Evolutionary conservation across 2,329 filamentous ascomycete genomes (phyloP).

Genomic region (Pezicula neosporulosa): DNA sequence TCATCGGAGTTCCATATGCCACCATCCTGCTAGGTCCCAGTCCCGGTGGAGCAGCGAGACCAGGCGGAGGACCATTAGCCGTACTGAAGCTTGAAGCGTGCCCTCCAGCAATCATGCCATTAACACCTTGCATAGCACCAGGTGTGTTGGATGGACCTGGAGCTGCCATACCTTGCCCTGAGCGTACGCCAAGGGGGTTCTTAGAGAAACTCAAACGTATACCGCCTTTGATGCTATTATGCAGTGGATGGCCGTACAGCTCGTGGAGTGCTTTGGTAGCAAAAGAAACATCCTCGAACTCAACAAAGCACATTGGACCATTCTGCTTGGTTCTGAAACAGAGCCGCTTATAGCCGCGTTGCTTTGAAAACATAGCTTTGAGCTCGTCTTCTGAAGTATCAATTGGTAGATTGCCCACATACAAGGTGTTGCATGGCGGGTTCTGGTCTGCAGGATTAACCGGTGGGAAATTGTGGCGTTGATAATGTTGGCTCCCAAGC

Average conservation of each 20-base stretch:
- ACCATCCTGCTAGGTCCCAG: constrained; percentile 39
- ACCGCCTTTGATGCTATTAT: constrained; percentile 91
- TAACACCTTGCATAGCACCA: constrained; percentile 50
- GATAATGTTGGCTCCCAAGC: constrained; percentile 53
- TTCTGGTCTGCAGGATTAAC: constrained; percentile 96
- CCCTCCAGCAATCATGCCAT: constrained; percentile 48
- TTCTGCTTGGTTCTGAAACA: constrained; percentile 95
- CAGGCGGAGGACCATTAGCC: constrained; percentile 70
- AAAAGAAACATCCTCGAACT: constrained; percentile 91
- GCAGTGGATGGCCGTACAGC: constrained; percentile 80
- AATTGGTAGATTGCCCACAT: constrained; percentile 93
- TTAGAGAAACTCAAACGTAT: constrained; percentile 97
- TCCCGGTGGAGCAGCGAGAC: constrained; percentile 72
- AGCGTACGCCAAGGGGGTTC: constrained; percentile 90
- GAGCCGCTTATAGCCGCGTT: constrained; percentile 90
- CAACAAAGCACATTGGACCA: constrained; percentile 97
- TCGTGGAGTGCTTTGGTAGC: constrained; percentile 90
- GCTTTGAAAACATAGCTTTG: constrained; percentile 88
- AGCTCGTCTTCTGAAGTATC: constrained; percentile 94
- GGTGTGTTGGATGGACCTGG: constrained; percentile 37
- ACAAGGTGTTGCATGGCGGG: constrained; percentile 94
- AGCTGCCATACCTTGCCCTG: constrained; percentile 52
- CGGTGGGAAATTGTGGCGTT: constrained; percentile 70
- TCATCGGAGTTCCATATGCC: constrained; percentile 20
- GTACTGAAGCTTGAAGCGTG: constrained; percentile 28